phyloP scores from a whole-genome alignment of 2,329 filamentous ascomycete species.

The Aspergillus udagawae region DNA sequence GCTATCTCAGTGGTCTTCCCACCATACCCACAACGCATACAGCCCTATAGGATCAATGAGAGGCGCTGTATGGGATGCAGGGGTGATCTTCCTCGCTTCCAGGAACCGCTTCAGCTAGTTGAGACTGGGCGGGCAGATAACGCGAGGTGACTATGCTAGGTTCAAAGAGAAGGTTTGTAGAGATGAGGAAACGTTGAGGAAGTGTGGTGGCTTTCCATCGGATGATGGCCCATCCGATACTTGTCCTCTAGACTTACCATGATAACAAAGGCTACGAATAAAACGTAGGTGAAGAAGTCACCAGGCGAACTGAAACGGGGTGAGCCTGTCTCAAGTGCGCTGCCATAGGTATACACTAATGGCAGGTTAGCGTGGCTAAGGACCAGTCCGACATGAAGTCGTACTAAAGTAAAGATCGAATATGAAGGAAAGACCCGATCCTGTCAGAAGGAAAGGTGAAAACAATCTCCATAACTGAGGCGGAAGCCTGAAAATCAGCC shows the following conservation, averaged over 20 bases:
- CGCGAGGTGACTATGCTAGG: constrained; percentile 50
- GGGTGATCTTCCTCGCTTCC: constrained; percentile 78
- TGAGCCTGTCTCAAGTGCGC: constrained; percentile 67
- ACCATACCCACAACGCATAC: constrained; percentile 68
- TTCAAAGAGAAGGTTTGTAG: constrained; percentile 17
- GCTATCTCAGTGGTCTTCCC: constrained; percentile 69
- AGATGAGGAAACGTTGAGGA: constrained; percentile 11
- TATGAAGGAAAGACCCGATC: constrained; percentile 54
- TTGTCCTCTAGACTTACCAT: constrained; percentile 62
- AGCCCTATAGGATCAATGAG: constrained; percentile 59
- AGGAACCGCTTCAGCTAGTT: constrained; percentile 77
- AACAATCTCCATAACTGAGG: constrained; percentile 59
- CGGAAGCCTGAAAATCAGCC: constrained; percentile 52
- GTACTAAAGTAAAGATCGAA: constrained; percentile 70
- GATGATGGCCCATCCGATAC: constrained; percentile 16
- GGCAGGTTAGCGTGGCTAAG: constrained; percentile 28
- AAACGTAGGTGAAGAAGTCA: constrained; percentile 75
- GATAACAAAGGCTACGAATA: constrained; percentile 68
- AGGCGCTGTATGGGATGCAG: constrained; percentile 56
- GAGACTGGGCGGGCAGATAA: constrained; percentile 75
- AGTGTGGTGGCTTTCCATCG: constrained; percentile 6
- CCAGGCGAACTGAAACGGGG: constrained; percentile 70
- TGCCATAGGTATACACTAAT: constrained; percentile 70
- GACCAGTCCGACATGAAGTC: constrained; percentile 22
- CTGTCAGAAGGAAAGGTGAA: constrained; percentile 58